phyloP scores from a whole-genome alignment of 2,329 filamentous ascomycete genomes.

The Stagonosporopsis tanaceti region DNA sequence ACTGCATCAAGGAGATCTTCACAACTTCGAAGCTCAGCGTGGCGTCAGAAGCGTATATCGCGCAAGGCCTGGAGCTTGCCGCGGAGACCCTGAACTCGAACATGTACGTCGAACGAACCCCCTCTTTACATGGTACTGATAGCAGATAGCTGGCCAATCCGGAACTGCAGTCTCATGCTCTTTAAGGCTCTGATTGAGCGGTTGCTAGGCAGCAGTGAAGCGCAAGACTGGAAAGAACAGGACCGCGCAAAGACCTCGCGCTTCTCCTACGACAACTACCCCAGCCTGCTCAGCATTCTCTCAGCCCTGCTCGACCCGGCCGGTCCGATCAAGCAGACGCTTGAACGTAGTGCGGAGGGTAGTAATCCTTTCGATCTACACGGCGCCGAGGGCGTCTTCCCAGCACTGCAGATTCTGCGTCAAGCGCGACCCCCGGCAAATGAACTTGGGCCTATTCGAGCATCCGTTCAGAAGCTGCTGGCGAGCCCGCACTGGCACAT shows the following conservation, averaged over 20 bases:
- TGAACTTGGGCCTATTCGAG: conserved; percentile 63
- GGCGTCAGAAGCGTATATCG: conserved; percentile 76
- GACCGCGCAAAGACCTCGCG: conserved; percentile 55
- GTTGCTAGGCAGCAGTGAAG: conserved; percentile 76
- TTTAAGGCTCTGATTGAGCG: conserved; percentile 84
- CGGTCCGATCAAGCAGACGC: conserved; percentile 37
- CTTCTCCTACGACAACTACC: conserved; percentile 75
- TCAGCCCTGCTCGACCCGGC: conserved; percentile 63
- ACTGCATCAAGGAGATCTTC: conserved; percentile 91
- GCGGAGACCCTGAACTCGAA: conserved; percentile 79
- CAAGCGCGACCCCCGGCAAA: conserved; percentile 71
- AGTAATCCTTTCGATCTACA: conserved; percentile 45
- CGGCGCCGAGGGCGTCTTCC: conserved; percentile 74
- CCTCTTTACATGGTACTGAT: not conserved
- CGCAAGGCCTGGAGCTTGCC: conserved; percentile 78
- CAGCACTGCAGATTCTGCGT: conserved; percentile 81
- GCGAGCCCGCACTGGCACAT: conserved; percentile 80
- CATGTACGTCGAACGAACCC: conserved; percentile 63
- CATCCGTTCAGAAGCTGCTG: conserved; percentile 68
- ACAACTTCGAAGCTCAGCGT: conserved; percentile 79
- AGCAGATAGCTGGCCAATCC: conserved; percentile 79
- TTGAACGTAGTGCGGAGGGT: conserved; percentile 26
- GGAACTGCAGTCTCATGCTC: conserved; percentile 90
- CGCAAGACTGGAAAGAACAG: conserved; percentile 65
- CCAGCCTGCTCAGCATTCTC: conserved; percentile 69